Conservation (phyloP, 2,329 filamentous ascomycete genomes). For the Fusarium tuaranense region DNA sequence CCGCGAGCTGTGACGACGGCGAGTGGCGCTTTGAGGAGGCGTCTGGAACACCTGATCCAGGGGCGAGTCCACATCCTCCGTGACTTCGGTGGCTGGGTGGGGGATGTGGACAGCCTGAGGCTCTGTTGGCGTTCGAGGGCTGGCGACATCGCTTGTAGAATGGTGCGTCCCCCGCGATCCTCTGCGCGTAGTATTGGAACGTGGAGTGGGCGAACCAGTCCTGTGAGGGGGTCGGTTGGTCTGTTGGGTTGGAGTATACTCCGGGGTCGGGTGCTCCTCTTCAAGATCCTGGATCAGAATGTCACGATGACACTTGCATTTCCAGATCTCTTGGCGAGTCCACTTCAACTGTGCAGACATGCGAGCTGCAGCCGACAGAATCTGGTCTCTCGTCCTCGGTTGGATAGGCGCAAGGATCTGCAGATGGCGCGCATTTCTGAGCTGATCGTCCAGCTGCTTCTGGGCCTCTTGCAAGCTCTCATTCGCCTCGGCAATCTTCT, state of each 20-base stretch:
- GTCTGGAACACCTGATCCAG: slow-evolving; percentile 47
- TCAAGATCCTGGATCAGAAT: slow-evolving; percentile 88
- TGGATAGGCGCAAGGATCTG: slow-evolving; percentile 91
- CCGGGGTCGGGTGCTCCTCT: slow-evolving; percentile 67
- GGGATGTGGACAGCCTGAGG: slow-evolving; percentile 31
- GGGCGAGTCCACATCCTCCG: slow-evolving; percentile 42
- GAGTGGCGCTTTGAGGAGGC: slow-evolving; percentile 47
- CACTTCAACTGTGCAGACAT: slow-evolving; percentile 92
- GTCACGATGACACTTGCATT: slow-evolving; percentile 88
- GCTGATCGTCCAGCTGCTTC: slow-evolving; percentile 82
- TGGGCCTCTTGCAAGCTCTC: slow-evolving; percentile 79
- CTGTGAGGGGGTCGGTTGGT: slow-evolving; percentile 36
- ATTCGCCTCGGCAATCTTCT: slow-evolving; percentile 86
- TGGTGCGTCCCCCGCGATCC: slow-evolving; percentile 46
- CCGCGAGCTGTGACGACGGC: slow-evolving; percentile 41
- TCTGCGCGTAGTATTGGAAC: slow-evolving; percentile 34
- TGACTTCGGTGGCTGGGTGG: slow-evolving; percentile 24
- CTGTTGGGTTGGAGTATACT: slow-evolving; percentile 43
- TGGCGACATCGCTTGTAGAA: slow-evolving; percentile 38
- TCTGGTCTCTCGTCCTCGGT: slow-evolving; percentile 86
- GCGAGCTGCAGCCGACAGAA: slow-evolving; percentile 85
- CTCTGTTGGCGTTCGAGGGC: slow-evolving; percentile 46
- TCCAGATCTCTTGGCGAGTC: slow-evolving; percentile 95
- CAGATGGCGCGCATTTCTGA: slow-evolving; percentile 91
- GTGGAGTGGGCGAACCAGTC: slow-evolving; percentile 45